A percentile compares a stretch with the other conserved stretches of the same genome.
phyloP scores from a whole-genome alignment of 345 rosid species.

The Garcia nutans region DNA sequence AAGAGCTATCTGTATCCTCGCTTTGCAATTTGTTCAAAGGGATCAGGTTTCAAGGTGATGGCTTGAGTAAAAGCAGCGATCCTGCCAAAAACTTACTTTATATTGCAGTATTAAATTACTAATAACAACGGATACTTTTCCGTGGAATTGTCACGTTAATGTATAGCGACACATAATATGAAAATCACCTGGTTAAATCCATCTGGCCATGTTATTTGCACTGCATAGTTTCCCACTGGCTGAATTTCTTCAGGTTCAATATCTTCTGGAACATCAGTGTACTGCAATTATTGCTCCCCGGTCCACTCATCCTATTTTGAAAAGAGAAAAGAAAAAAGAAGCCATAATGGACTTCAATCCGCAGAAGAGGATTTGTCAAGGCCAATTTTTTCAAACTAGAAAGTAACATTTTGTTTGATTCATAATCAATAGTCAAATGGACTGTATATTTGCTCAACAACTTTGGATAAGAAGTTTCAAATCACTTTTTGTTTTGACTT shows the following conservation, averaged over 20 bases:
- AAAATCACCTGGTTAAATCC: slow-evolving; percentile 76
- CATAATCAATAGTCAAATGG: slow-evolving; percentile 9
- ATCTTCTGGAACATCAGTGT: slow-evolving; percentile 71
- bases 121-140: not conserved
- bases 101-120: no score
- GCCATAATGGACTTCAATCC: not conserved
- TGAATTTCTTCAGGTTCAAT: slow-evolving; percentile 86
- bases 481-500: not conserved
- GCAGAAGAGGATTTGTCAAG: not conserved
- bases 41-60: no score
- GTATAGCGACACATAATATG: not conserved
- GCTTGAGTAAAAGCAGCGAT: no score
- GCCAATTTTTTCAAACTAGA: slow-evolving; percentile 11
- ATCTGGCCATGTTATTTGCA: slow-evolving; percentile 92
- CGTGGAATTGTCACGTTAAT: not conserved
- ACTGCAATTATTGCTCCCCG: slow-evolving; percentile 81
- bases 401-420: slow-evolving; percentile 13
- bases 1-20: no score
- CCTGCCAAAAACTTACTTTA: no score
- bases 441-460: slow-evolving; percentile 8
- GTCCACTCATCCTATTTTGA: slow-evolving; percentile 84
- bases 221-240: slow-evolving; percentile 98
- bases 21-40: slow-evolving; percentile 5
- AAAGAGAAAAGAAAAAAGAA: not conserved
- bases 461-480: slow-evolving; percentile 6